Evolutionary conservation across 352 stramenopile genomes (phyloP).

Genomic region (Globisporangium viniferum): DNA sequence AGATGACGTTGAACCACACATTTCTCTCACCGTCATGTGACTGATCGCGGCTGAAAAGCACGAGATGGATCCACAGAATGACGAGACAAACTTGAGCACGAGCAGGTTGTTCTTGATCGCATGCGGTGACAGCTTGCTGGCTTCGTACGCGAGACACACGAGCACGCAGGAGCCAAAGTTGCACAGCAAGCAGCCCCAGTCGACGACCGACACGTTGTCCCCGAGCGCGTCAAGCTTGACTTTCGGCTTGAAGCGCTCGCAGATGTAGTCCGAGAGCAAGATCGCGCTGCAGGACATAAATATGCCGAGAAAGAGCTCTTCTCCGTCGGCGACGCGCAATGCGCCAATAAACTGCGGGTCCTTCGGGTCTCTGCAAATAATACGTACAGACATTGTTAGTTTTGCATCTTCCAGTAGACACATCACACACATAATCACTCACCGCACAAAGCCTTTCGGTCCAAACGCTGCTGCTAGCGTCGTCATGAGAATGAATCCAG

Average conservation of each 20-base stretch:
- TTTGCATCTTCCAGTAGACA: background rate
- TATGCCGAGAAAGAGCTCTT: constrained; percentile 66
- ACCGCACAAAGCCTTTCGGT: constrained; percentile 66
- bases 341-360: constrained; percentile 71
- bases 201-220: constrained; percentile 21
- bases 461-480: constrained; percentile 44
- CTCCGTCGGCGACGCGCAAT: constrained; percentile 56
- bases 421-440: background rate
- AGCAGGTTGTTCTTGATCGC: constrained; percentile 52
- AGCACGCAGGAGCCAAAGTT: constrained; percentile 51
- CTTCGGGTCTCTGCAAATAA: constrained; percentile 55
- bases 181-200: constrained; percentile 60
- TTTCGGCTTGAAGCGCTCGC: constrained; percentile 16
- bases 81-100: constrained; percentile 74
- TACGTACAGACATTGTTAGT: background rate
- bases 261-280: constrained; percentile 52
- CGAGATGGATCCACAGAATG: constrained; percentile 70
- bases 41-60: constrained; percentile 58
- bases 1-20: no score
- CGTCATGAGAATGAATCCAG: constrained; percentile 37
- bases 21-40: constrained; percentile 38
- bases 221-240: constrained; percentile 8
- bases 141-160: constrained; percentile 45
- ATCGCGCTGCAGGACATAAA: constrained; percentile 71
- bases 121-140: constrained; percentile 39